A percentile compares a stretch with the other conserved stretches of the same genome.
These are phyloP conservation scores for Seiridium cupressi DNA, from an alignment of 2,329 filamentous ascomycete species.

Conservation along the genomic window DNA sequence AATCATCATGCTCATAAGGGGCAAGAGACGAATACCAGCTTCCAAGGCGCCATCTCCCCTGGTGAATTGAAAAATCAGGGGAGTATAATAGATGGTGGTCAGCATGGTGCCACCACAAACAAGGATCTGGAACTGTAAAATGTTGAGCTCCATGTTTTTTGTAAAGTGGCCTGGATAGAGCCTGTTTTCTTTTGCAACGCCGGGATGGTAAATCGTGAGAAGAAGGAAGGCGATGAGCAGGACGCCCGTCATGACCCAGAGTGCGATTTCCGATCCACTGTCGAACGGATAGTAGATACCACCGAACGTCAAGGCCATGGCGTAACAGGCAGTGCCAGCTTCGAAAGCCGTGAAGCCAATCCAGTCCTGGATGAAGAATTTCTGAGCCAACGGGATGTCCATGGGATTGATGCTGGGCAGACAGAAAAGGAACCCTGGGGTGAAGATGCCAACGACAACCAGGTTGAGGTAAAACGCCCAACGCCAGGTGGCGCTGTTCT, in stretches of 20 bases:
- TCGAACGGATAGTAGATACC: constrained; percentile 46
- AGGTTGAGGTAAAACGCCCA: constrained; percentile 52
- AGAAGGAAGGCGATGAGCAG: constrained; percentile 37
- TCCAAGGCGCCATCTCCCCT: constrained; percentile 34
- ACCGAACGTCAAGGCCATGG: constrained; percentile 49
- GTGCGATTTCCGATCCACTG: constrained; percentile 38
- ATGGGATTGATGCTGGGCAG: constrained; percentile 19
- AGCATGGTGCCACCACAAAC: neutral
- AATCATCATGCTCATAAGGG: neutral
- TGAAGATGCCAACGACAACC: constrained; percentile 36
- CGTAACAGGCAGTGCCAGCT: constrained; percentile 34
- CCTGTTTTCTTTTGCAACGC: constrained; percentile 30
- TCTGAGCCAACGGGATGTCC: constrained; percentile 17
- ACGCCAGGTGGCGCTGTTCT: constrained; percentile 7
- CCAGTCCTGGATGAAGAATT: constrained; percentile 37
- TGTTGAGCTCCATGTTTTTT: constrained; percentile 12
- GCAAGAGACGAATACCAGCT: constrained; percentile 27
- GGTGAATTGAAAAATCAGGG: constrained; percentile 45
- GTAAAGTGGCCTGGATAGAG: constrained; percentile 42
- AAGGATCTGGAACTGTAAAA: constrained; percentile 20
- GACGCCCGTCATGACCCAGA: constrained; percentile 40
- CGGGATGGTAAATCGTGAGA: constrained; percentile 36
- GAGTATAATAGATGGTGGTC: constrained; percentile 39
- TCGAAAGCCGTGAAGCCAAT: constrained; percentile 39
- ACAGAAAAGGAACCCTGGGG: constrained; percentile 24